Evolutionary conservation across 75 land plant species (phyloP), one percentile per base, ranked within the genome.

Genomic region (Pinus tabuliformis): DNA sequence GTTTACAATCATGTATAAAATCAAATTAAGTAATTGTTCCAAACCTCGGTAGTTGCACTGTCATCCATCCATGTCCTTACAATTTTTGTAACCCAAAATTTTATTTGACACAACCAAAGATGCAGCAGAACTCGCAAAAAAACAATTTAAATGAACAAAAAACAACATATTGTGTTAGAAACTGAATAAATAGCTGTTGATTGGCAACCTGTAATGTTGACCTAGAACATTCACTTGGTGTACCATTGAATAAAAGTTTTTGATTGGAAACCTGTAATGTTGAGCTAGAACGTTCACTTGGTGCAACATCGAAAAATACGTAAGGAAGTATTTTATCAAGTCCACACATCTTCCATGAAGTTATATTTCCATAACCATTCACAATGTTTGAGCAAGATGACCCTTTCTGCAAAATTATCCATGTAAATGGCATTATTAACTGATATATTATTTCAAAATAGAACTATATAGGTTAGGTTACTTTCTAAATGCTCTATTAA

Each of bases 291-390:
- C 81, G 81, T 9, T 90, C 91, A 80, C 84, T 92, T 2, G 96
- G 89, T 66, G 90, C 83, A 72, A 95, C 75, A 74, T 97, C 98
- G 84, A 92, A 97, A 73, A 91, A 91, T n/a, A 91, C 90, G 18
- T 79, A 97, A 80, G 22, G 90, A 89, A 28, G 98, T 97, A 59
- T 78, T 95, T 83, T 92, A 81, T 97, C 98, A 76, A 97, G 87
- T 65, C 99, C 98, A 81, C 97, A 95, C 91, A 97, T 79, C 65
- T 92, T 97, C 99, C 99, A 97, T 62, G 89, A 76, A 21, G 90
- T 86, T 9, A 94, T 95, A 75, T 86, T 91, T 21, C 99, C 99
- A 73, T 97, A 96, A 7, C 99, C 98, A 62, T 91, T 77, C 24
- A 90, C 94, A 26, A 85, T 88, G 59, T 93, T 95, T 65, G 98